Conservation (phyloP, 495 filamentous ascomycete genomes). For the Aspergillus homomorphus region DNA sequence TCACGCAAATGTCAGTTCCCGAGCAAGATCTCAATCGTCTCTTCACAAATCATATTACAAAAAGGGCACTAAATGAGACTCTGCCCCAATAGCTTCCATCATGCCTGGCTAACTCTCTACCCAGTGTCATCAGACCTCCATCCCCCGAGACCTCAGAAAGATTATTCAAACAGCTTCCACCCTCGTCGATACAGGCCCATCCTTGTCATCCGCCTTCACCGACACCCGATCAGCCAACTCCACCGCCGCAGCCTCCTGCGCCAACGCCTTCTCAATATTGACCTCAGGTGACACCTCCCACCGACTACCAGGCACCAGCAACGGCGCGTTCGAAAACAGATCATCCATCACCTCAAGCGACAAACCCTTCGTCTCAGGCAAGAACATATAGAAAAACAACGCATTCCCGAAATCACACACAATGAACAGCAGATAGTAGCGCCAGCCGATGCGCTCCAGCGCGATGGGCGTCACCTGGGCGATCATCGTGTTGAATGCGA, state of each 20-base stretch:
- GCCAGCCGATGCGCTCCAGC: conserved; percentile 42
- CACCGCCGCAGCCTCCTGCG: conserved; percentile 9
- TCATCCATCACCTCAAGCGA: conserved; percentile 61
- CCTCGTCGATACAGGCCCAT: not conserved
- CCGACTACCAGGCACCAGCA: conserved; percentile 49
- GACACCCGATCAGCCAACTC: not conserved
- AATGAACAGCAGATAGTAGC: conserved; percentile 51
- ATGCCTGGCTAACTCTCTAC: too few relatives aligned
- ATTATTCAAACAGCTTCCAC: not conserved
- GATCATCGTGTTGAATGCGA: conserved; percentile 65
- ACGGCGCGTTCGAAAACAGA: conserved; percentile 58
- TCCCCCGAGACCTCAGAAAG: too few relatives aligned
- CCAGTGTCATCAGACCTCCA: too few relatives aligned
- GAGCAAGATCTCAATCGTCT: too few relatives aligned
- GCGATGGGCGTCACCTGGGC: conserved; percentile 55
- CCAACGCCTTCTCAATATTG: conserved; percentile 9
- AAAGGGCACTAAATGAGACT: too few relatives aligned
- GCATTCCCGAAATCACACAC: conserved; percentile 40
- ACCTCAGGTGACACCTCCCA: conserved; percentile 21
- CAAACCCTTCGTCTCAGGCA: conserved; percentile 56
- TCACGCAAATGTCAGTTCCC: too few relatives aligned
- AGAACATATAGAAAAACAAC: conserved; percentile 56
- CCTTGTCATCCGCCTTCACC: not conserved
- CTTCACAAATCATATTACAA: too few relatives aligned
- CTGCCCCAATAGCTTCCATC: too few relatives aligned